phyloP scores from a whole-genome alignment of 768 basidiomycete genomes.

The Kwoniella newhampshirensis region DNA sequence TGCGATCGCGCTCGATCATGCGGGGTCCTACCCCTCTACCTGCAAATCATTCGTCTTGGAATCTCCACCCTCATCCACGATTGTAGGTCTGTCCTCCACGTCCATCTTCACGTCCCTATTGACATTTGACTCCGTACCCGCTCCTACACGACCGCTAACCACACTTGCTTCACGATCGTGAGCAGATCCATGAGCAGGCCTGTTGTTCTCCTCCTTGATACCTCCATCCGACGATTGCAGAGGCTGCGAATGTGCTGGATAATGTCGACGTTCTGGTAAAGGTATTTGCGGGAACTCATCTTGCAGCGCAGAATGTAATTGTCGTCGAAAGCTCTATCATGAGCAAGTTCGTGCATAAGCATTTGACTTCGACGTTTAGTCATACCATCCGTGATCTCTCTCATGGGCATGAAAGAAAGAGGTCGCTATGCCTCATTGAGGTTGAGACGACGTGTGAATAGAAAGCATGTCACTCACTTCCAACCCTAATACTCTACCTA shows the following conservation, averaged over 20 bases:
- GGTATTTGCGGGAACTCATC: conserved; percentile 38
- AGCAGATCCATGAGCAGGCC: too few relatives aligned
- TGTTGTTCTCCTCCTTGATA: not conserved
- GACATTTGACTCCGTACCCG: too few relatives aligned
- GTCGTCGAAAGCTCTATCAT: conserved; percentile 38
- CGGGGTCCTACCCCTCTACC: too few relatives aligned
- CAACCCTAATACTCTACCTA: conserved; percentile 39
- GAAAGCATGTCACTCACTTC: conserved; percentile 33
- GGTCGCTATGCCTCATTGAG: too few relatives aligned
- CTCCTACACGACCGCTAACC: not conserved
- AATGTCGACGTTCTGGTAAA: conserved; percentile 34
- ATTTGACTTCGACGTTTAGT: too few relatives aligned
- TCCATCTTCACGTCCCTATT: conserved; percentile 3
- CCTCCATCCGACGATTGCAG: not conserved
- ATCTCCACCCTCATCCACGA: not conserved
- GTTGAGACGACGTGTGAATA: not conserved
- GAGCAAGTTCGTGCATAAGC: too few relatives aligned
- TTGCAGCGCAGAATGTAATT: conserved; percentile 31
- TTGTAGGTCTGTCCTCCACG: not conserved
- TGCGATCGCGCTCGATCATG: too few relatives aligned
- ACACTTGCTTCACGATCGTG: too few relatives aligned
- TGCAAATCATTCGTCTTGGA: not conserved
- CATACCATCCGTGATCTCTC: too few relatives aligned
- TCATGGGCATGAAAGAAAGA: too few relatives aligned
- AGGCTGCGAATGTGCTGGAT: conserved; percentile 3